phyloP scores from a whole-genome alignment of 352 stramenopile species.

The Phytophthora brassicae region DNA sequence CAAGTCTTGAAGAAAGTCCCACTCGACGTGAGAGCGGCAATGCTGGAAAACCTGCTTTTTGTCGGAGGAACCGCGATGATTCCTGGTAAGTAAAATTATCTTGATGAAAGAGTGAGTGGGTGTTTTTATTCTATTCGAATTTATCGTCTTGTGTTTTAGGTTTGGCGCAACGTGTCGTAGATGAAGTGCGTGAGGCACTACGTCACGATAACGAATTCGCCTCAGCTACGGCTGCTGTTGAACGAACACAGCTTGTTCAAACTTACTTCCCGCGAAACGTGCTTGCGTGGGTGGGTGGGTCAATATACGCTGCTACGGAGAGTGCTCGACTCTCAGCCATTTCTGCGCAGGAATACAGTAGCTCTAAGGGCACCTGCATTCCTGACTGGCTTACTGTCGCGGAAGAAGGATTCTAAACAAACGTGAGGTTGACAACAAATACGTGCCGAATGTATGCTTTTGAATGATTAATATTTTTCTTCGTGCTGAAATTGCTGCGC shows the following conservation, averaged over 20 bases:
- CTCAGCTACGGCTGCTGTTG: conserved; percentile 33
- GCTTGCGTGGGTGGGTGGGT: conserved; percentile 75
- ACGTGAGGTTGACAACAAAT: background rate
- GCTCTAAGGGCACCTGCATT: conserved; percentile 34
- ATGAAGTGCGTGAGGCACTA: conserved; percentile 45
- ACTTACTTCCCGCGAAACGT: conserved; percentile 74
- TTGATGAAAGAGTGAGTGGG: background rate
- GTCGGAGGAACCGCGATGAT: conserved; percentile 80
- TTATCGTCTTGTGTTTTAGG: conserved; percentile 34
- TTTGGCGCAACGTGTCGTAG: conserved; percentile 51
- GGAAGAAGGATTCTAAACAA: conserved; percentile 31
- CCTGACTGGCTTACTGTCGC: conserved; percentile 73
- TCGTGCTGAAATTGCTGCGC: conserved; percentile 18
- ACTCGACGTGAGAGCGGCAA: conserved; percentile 61
- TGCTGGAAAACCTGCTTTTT: conserved; percentile 78
- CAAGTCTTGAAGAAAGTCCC: conserved; percentile 58
- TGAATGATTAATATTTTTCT: conserved; percentile 24
- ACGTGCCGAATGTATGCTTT: background rate
- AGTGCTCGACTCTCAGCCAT: conserved; percentile 43
- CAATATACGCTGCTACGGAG: conserved; percentile 73
- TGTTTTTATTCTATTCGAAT: background rate
- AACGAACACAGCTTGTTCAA: conserved; percentile 41
- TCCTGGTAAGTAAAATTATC: conserved; percentile 51
- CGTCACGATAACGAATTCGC: conserved; percentile 43
- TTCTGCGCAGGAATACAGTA: conserved; percentile 54